Conservation (phyloP, 176 grass and related monocot genomes). For the Canna indica region DNA sequence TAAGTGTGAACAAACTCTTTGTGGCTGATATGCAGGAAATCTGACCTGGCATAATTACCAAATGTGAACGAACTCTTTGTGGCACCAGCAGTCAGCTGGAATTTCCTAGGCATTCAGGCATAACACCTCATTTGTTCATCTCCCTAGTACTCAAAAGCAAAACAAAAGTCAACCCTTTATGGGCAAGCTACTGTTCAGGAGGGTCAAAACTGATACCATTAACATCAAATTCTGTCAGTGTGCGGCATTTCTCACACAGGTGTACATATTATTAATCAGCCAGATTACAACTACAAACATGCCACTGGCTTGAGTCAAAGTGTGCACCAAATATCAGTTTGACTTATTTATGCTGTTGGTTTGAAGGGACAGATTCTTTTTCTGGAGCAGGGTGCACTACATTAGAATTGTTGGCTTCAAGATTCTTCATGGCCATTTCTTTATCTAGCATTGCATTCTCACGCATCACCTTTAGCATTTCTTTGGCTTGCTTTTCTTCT, state of each 20-base stretch:
- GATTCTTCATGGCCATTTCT: conserved; percentile 38
- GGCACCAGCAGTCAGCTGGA: no score
- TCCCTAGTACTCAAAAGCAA: no score
- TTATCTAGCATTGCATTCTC: conserved; percentile 53
- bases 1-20: no score
- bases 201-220: neutral
- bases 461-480: conserved; percentile 56
- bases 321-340: neutral
- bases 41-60: no score
- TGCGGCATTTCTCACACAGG: neutral
- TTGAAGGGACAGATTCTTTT: conserved; percentile 14
- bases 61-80: no score
- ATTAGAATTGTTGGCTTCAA: conserved; percentile 19
- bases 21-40: no score
- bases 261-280: conserved; percentile 1
- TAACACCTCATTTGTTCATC: no score
- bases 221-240: neutral
- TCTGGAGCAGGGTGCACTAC: conserved; percentile 15
- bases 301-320: neutral
- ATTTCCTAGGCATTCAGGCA: no score
- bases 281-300: neutral
- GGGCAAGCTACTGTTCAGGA: neutral
- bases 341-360: conserved; percentile 21
- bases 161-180: neutral
- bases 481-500: conserved; percentile 60